Base-by-base conservation (phyloP, 202 grass and related monocot genomes). In the Saccharum hybrid region DNA sequence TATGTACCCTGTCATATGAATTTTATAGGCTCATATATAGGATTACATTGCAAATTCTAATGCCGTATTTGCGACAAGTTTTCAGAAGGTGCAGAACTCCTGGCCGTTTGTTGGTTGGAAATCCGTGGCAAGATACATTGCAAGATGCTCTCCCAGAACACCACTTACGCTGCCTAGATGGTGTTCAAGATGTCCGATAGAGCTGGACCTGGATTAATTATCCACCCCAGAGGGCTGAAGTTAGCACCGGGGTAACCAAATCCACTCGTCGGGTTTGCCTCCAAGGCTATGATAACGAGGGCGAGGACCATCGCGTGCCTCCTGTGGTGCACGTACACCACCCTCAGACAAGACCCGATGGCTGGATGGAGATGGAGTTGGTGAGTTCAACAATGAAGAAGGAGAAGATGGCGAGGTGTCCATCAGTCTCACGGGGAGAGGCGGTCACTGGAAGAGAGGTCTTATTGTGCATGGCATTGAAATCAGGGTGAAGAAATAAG, bases 311-410 rank as follows among this genome's bases (percentile, higher is more conserved):
- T 7, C 75, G 38, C 0, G 14, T 6, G 7, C 61, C 82, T 40
- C 62, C 5, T 14, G 61, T 45, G 8, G 52, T 68, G 22, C 33
- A 45, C 39, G 71, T 69, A 8, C 7, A 1, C 3, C 2, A 54
- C 19, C 83, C 89, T 0, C 37, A 11, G 75, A 42, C 14, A 79
- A 90, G 92, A 45, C 8, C 37, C 1, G 94, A 97, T 1, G 79
- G 72, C 3, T 97, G 92, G 92, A 75, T 94, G 92, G 94, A 97
- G 79, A 38, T 94, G 42, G 92, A 89, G 79, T 97, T 84, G 92
- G 94, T 2, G 76, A 86, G 42, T 92, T 97, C 34, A 68, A 63
- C 12, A 86, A 14, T 6, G 84, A 78, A 2, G 72, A 63, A 7
- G 88, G 76, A 28, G 90, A 91, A 1, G 66, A 88, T 23, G 85